Evolutionary conservation across 2,329 filamentous ascomycete genomes (phyloP).

Genomic region (Beauveria pseudobassiana): DNA sequence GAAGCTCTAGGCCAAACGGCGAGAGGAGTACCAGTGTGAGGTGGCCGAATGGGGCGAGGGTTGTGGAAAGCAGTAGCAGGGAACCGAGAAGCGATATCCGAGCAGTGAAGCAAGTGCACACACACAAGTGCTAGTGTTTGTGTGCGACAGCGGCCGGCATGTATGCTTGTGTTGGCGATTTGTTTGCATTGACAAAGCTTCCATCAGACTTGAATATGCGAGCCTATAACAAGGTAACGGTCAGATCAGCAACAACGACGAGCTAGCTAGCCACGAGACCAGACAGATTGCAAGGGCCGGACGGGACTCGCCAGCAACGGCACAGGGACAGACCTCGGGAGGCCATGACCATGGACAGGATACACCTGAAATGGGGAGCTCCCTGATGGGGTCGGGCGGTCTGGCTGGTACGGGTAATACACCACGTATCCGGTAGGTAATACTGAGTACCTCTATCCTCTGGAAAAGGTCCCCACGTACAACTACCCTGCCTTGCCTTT

Average conservation of each 20-base stretch:
- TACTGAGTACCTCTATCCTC: neutral
- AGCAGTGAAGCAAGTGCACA: neutral
- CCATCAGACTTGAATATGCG: neutral
- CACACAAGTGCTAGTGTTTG: constrained; percentile 11
- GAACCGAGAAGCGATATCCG: neutral
- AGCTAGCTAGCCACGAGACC: neutral
- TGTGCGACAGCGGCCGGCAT: constrained; percentile 5
- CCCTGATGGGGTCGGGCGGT: constrained; percentile 8
- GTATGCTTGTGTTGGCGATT: constrained; percentile 2
- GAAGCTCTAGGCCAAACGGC: constrained; percentile 1
- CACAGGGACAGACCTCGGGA: constrained; percentile 10
- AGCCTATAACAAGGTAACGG: neutral
- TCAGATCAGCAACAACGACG: constrained; percentile 7
- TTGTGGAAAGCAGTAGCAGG: neutral
- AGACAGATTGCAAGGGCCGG: neutral
- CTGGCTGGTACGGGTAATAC: constrained; percentile 4
- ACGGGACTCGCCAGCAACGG: constrained; percentile 2
- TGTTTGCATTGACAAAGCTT: constrained; percentile 10
- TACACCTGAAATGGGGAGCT: constrained; percentile 11
- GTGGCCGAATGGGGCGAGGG: constrained; percentile 1
- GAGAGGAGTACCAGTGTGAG: neutral
- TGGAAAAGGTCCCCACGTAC: constrained; percentile 5
- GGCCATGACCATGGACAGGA: neutral
- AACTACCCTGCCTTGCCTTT: neutral
- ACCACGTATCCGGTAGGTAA: constrained; percentile 4